These are phyloP conservation scores for Plenodomus tracheiphilus DNA, from an alignment of 2,329 filamentous ascomycete genomes.

Conservation along the genomic window DNA sequence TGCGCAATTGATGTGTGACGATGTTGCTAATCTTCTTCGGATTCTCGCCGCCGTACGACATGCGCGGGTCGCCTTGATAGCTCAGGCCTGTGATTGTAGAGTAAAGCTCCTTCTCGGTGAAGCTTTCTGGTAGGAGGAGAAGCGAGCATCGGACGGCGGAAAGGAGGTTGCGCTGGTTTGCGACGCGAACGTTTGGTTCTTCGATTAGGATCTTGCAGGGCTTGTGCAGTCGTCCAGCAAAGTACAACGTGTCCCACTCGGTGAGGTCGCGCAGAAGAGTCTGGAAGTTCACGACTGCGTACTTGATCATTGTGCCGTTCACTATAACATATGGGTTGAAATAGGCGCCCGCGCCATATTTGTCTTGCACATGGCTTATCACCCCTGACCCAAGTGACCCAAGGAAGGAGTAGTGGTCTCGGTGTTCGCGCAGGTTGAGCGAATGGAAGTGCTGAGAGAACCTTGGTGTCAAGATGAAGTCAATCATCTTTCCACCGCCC, in stretches of 20 bases:
- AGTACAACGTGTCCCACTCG: conserved; percentile 91
- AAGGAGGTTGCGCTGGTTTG: conserved; percentile 94
- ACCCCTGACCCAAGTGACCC: conserved; percentile 81
- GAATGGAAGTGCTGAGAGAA: conserved; percentile 97
- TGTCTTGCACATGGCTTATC: conserved; percentile 84
- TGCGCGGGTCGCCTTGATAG: conserved; percentile 95
- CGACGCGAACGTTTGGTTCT: conserved; percentile 86
- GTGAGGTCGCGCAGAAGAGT: conserved; percentile 84
- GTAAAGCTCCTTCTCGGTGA: conserved; percentile 87
- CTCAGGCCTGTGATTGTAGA: conserved; percentile 88
- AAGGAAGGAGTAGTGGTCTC: conserved; percentile 87
- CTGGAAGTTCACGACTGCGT: conserved; percentile 92
- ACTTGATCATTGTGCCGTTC: conserved; percentile 96
- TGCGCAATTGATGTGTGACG: conserved; percentile 84
- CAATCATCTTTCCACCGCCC: conserved; percentile 92
- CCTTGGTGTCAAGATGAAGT: conserved; percentile 95
- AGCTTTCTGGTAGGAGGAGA: conserved; percentile 78
- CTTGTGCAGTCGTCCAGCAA: conserved; percentile 95
- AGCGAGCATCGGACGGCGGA: conserved; percentile 89
- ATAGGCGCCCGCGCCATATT: conserved; percentile 90
- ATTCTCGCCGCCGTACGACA: conserved; percentile 88
- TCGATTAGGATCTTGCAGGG: conserved; percentile 97
- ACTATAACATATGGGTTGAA: conserved; percentile 96
- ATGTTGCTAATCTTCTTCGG: conserved; percentile 93
- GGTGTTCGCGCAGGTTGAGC: conserved; percentile 84